Evolutionary conservation across 345 rosid genomes (phyloP).

Genomic region (Garcia nutans): DNA sequence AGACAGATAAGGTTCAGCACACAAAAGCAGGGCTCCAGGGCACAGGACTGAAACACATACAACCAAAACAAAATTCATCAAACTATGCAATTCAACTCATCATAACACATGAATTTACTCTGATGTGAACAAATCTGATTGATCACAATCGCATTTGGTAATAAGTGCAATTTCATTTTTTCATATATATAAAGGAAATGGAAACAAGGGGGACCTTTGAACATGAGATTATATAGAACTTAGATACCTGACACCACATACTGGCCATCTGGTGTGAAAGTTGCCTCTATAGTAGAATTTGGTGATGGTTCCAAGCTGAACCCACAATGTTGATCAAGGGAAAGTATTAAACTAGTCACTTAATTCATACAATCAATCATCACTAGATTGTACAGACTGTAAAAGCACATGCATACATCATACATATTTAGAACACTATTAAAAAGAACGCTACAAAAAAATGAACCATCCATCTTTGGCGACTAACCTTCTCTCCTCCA

Average conservation of each 20-base stretch:
- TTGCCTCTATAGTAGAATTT: slow-evolving; percentile 73
- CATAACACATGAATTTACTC: background rate
- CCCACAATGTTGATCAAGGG: slow-evolving; percentile 69
- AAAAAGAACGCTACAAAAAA: background rate
- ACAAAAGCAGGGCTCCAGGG: background rate
- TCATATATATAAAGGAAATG: background rate
- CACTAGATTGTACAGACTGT: background rate
- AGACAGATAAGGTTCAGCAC: background rate
- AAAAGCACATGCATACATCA: background rate
- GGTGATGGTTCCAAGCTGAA: slow-evolving; percentile 90
- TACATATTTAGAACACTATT: background rate
- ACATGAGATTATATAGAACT: slow-evolving; percentile 1
- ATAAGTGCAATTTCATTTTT: background rate
- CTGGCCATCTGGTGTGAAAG: slow-evolving; percentile 95
- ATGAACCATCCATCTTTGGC: background rate
- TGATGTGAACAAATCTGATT: background rate
- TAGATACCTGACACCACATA: slow-evolving; percentile 83
- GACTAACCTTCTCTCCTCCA: slow-evolving; percentile 86
- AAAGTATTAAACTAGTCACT: slow-evolving; percentile 14
- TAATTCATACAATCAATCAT: background rate
- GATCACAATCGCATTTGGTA: background rate
- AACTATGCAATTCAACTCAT: background rate
- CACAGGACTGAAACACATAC: background rate
- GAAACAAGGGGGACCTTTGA: background rate
- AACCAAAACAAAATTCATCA: background rate